phyloP scores from a whole-genome alignment of 768 basidiomycete genomes.

The Galerina sulciceps region DNA sequence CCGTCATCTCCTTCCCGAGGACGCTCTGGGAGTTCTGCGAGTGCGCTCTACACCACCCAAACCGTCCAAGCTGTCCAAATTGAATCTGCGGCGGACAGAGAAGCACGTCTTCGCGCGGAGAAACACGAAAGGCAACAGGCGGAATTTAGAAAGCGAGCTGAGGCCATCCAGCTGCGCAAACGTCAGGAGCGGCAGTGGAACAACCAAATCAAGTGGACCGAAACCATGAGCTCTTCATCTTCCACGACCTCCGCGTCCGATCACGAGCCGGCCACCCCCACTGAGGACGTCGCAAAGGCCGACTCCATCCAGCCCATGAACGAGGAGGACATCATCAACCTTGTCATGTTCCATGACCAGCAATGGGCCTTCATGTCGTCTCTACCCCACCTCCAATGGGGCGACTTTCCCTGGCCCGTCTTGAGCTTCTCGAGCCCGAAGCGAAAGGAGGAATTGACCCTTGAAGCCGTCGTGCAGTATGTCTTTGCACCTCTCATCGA shows the following conservation, averaged over 20 bases:
- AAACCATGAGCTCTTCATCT: conserved; percentile 16
- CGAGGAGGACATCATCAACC: conserved; percentile 22
- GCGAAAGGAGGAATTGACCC: conserved; percentile 20
- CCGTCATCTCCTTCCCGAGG: neutral
- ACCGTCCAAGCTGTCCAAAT: neutral
- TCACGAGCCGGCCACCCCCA: neutral
- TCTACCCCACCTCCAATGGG: conserved; percentile 22
- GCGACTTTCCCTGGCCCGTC: conserved; percentile 30
- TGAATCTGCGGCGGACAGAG: conserved; percentile 8
- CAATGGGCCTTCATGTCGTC: conserved; percentile 25
- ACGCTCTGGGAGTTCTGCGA: neutral
- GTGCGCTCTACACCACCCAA: neutral
- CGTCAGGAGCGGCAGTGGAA: conserved; percentile 4
- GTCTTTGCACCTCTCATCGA: conserved; percentile 21
- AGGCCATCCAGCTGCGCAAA: conserved; percentile 24
- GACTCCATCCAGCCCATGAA: conserved; percentile 12
- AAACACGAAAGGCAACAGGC: conserved; percentile 27
- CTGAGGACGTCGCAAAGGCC: conserved; percentile 2
- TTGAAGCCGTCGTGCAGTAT: conserved; percentile 22
- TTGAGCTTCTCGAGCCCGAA: conserved; percentile 23
- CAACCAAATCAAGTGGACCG: conserved; percentile 4
- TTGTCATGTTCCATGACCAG: conserved; percentile 29
- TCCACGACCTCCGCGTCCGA: conserved; percentile 18
- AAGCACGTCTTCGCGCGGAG: conserved; percentile 15
- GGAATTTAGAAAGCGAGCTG: conserved; percentile 26